A percentile compares a stretch with the other conserved stretches of the same genome.
phyloP scores from a whole-genome alignment of 352 stramenopile species.

The Blastocystis sp. region DNA sequence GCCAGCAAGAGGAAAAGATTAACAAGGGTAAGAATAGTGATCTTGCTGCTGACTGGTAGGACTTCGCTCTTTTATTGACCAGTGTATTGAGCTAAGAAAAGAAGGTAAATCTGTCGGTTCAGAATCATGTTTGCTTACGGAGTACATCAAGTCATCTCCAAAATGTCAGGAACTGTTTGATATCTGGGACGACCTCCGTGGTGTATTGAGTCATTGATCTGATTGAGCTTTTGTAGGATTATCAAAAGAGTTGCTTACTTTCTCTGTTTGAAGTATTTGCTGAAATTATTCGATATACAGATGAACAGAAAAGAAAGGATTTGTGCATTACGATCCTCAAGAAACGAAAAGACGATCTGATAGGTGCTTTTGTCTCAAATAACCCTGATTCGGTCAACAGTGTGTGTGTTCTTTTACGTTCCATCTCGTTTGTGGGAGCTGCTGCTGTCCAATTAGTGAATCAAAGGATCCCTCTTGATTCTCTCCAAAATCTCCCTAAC shows the following conservation, averaged over 20 bases:
- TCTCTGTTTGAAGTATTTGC: constrained; percentile 10
- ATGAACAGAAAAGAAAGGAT: constrained; percentile 43
- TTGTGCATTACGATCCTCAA: constrained; percentile 54
- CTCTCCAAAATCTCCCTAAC: not conserved
- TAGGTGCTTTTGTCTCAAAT: not conserved
- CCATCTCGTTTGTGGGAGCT: not conserved
- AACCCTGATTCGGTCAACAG: constrained; percentile 33
- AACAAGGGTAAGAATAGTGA: constrained; percentile 13
- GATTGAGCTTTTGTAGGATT: constrained; percentile 19
- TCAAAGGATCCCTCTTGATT: not conserved
- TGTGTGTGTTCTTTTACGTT: not conserved
- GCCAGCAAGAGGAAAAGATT: constrained; percentile 4
- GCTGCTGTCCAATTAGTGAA: constrained; percentile 33
- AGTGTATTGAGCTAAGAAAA: not conserved
- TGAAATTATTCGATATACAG: constrained; percentile 7
- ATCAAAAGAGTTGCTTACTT: not conserved
- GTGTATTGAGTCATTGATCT: not conserved
- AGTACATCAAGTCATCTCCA: constrained; percentile 54
- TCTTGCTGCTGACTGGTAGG: constrained; percentile 16
- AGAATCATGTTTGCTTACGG: not conserved
- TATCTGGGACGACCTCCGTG: constrained; percentile 28
- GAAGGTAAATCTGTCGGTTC: not conserved
- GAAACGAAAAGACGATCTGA: constrained; percentile 35
- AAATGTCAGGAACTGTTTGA: constrained; percentile 29
- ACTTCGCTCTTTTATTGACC: constrained; percentile 4